phyloP scores from a whole-genome alignment of 495 filamentous ascomycete species.

The Tuber umbilicatum region DNA sequence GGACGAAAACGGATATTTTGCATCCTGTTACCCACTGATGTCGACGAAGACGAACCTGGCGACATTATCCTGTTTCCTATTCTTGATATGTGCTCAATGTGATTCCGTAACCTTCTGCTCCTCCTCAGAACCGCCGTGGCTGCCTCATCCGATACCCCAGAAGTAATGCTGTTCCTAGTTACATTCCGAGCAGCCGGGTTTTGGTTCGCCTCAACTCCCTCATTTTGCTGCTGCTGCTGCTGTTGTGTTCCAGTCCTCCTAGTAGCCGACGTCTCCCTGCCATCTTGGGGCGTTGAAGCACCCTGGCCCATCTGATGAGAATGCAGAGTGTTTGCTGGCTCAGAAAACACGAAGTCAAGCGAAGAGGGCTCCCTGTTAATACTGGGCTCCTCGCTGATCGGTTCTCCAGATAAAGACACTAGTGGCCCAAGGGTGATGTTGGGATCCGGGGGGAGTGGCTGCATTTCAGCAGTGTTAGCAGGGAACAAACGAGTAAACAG shows the following conservation, averaged over 20 bases:
- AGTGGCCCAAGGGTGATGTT: constrained; percentile 33
- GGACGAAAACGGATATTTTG: constrained; percentile 50
- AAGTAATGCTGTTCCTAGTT: constrained; percentile 17
- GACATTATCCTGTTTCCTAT: constrained; percentile 35
- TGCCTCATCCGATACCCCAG: constrained; percentile 24
- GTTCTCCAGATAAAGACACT: constrained; percentile 35
- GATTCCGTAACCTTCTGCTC: constrained; percentile 36
- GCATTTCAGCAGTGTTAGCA: constrained; percentile 38
- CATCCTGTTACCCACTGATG: constrained; percentile 46
- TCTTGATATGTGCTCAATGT: constrained; percentile 38
- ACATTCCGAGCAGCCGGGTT: constrained; percentile 19
- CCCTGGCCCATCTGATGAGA: constrained; percentile 42
- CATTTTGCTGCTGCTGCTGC: constrained; percentile 11
- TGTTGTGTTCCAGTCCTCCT: constrained; percentile 24
- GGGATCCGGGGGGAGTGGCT: constrained; percentile 1
- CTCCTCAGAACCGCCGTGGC: constrained; percentile 34
- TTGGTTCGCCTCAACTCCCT: constrained; percentile 19
- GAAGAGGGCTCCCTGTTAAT: constrained; percentile 35
- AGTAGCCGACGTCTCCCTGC: constrained; percentile 33
- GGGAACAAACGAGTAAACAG: constrained; percentile 25
- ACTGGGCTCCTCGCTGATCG: constrained; percentile 39
- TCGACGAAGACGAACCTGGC: constrained; percentile 18
- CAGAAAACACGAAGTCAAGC: constrained; percentile 34
- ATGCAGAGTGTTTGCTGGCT: constrained; percentile 39
- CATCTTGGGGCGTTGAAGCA: constrained; percentile 42